Evolutionary conservation across 73 alveolate genomes (phyloP).

Genomic region (Loxodes magnus): DNA sequence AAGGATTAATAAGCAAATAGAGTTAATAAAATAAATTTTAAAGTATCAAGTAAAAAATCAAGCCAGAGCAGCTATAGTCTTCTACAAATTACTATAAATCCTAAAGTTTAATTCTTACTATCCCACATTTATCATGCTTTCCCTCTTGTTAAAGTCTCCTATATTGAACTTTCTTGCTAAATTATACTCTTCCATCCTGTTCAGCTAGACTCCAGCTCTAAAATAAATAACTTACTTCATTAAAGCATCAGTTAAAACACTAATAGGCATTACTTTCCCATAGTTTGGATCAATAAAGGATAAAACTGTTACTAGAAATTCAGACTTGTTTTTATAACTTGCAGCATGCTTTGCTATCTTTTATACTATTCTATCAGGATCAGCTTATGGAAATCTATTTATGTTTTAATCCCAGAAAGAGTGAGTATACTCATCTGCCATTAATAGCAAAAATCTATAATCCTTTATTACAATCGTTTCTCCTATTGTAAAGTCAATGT

Average conservation of each 20-base stretch:
- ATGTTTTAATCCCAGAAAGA: conserved; percentile 65
- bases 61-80: no score
- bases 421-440: conserved; percentile 86
- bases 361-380: conserved; percentile 35
- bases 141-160: no score
- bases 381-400: conserved; percentile 61
- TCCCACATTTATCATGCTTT: no score
- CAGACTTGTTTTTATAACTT: conserved; percentile 25
- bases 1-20: no score
- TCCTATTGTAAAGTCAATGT: conserved; percentile 75
- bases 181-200: no score
- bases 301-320: conserved; percentile 3
- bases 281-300: not conserved
- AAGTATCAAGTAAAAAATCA: no score
- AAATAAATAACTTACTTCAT: not conserved
- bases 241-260: not conserved
- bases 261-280: not conserved
- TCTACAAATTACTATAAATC: no score
- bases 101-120: no score
- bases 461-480: conserved; percentile 59
- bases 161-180: no score
- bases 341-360: conserved; percentile 23
- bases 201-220: no score
- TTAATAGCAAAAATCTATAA: conserved; percentile 58
- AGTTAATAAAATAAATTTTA: no score